Evolutionary conservation across 106 monocot genomes (phyloP), one percentile per base, ranked within the genome.

Genomic region (Dioscorea dumetorum): DNA sequence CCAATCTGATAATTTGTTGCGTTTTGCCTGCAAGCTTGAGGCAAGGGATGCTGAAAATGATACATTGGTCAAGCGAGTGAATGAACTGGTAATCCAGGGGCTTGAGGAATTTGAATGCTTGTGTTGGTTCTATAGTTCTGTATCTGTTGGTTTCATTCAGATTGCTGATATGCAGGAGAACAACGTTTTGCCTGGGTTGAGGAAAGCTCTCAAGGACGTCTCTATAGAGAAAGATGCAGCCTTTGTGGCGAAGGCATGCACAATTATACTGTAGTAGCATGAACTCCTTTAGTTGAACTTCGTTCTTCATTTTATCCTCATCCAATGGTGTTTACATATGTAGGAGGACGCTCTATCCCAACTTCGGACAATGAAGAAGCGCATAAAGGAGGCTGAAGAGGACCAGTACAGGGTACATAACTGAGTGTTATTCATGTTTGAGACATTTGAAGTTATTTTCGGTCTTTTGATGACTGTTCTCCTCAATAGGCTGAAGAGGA

Each of bases 221-320:
- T 90, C 85, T 15, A 79, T 93, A 60, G 99, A 93, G 69, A 99
- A 90, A 64, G 99, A 92, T 83, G 99, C 99, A 63, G 90, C 99
- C 62, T 59, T 87, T 73, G 82, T 99, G 61, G 86, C 93, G 35
- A 84, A 87, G 83, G 99, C 93, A 81, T 41, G 41, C 41, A 41
- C 41, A 41, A 41, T 41, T 5, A 41, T 10, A 41, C 41, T 3
- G 41, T 41, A 41, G 41, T 41, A 8, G 6, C 41, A 41, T 41
- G 10, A 41, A 41, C 41, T 41, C 41, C 28, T 28, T 12, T 9
- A 35, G 23, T 14, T 22, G 19, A 8, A 32, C 67, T 16, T 51
- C 19, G 12, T 7, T 61, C 71, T 48, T 22, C 63, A 24, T 8
- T 28, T 52, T 20, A 13, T 15, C 23, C 24, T 71, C 13, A 19